phyloP scores from a whole-genome alignment of 2,329 filamentous ascomycete species.

The Huntiella decipiens region DNA sequence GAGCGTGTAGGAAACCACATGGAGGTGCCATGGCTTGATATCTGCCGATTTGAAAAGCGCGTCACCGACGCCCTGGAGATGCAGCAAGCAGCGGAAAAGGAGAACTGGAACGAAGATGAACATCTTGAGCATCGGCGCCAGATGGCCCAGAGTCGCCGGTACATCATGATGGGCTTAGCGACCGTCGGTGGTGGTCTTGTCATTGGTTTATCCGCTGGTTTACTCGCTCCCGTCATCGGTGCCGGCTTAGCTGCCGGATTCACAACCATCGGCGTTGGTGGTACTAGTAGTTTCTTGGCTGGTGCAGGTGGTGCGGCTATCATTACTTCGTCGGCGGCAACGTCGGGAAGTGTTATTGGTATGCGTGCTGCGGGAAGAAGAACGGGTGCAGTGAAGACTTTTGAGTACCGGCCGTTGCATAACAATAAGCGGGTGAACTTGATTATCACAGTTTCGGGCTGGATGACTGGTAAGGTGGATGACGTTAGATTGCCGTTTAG shows the following conservation, averaged over 20 bases:
- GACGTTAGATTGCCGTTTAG: constrained; percentile 90
- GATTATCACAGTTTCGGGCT: constrained; percentile 85
- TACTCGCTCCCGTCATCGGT: constrained; percentile 84
- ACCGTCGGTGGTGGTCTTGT: constrained; percentile 90
- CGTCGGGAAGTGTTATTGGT: constrained; percentile 75
- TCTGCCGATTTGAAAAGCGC: constrained; percentile 90
- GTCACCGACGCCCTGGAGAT: constrained; percentile 95
- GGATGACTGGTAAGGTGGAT: constrained; percentile 97
- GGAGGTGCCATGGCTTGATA: constrained; percentile 74
- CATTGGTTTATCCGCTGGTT: constrained; percentile 81
- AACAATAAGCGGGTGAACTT: constrained; percentile 97
- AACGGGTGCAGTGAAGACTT: constrained; percentile 84
- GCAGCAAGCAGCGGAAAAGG: constrained; percentile 84
- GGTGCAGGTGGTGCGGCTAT: constrained; percentile 84
- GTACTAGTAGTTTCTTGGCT: constrained; percentile 74
- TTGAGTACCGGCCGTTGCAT: constrained; percentile 88
- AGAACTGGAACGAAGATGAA: constrained; percentile 95
- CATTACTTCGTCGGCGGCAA: constrained; percentile 74
- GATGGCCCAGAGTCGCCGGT: constrained; percentile 58
- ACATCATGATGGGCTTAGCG: constrained; percentile 90
- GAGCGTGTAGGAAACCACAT: constrained; percentile 68
- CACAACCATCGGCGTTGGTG: constrained; percentile 80
- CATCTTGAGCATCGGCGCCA: constrained; percentile 80
- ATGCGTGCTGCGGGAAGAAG: constrained; percentile 68
- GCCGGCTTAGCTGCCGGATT: constrained; percentile 87